phyloP scores from a whole-genome alignment of 78 protist genomes.

The Chrysochromulina parva region DNA sequence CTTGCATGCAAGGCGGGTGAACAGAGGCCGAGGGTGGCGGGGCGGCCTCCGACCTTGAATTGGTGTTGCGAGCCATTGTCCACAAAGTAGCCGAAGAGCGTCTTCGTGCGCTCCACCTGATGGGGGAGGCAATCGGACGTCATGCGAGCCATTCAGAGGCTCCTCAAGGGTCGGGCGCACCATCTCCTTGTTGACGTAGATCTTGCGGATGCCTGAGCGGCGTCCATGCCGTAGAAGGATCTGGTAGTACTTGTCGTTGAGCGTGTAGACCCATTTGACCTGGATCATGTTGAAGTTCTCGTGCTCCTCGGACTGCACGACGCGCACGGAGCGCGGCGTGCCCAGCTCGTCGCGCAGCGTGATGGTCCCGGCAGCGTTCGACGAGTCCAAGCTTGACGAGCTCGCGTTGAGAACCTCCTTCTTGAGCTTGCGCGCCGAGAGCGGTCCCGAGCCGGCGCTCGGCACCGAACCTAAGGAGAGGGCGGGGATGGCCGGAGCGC shows the following conservation, averaged over 20 bases:
- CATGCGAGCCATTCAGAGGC: too few relatives aligned
- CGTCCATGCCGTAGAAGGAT: not conserved
- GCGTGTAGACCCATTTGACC: not conserved
- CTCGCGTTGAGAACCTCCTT: not conserved
- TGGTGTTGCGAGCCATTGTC: not conserved
- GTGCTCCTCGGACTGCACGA: not conserved
- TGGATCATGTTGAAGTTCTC: not conserved
- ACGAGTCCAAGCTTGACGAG: not conserved
- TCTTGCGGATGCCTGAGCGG: not conserved
- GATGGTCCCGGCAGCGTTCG: not conserved
- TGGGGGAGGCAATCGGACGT: too few relatives aligned
- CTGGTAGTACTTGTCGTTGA: not conserved
- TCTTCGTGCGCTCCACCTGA: not conserved
- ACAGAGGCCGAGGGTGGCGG: too few relatives aligned
- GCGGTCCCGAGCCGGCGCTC: not conserved
- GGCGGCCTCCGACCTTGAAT: not conserved
- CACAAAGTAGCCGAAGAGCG: not conserved
- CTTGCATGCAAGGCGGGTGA: too few relatives aligned
- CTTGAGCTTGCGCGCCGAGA: not conserved
- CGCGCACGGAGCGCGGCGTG: slow-evolving; percentile 11
- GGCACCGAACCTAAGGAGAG: too few relatives aligned
- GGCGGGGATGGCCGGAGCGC: too few relatives aligned
- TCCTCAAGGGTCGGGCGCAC: too few relatives aligned
- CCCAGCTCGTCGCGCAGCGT: not conserved
- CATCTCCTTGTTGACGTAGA: not conserved